Evolutionary conservation across 768 basidiomycete species (phyloP).

Genomic region (Polyporus arcularius): DNA sequence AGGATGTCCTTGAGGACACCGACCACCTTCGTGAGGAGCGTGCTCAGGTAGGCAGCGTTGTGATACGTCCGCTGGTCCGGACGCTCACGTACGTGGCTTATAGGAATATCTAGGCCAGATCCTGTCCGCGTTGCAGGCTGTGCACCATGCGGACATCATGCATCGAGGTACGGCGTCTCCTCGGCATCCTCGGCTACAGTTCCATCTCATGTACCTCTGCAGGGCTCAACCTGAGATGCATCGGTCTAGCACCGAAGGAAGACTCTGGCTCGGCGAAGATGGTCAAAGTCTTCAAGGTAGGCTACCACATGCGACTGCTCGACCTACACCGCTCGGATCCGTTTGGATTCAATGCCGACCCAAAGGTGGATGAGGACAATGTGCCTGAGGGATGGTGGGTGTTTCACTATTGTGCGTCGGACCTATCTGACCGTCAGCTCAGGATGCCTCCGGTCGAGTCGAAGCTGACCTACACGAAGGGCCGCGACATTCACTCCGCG

Average conservation of each 20-base stretch:
- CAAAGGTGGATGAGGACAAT: conserved; percentile 27
- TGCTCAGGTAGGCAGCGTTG: conserved; percentile 50
- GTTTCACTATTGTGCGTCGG: conserved; percentile 1
- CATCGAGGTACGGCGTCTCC: conserved; percentile 56
- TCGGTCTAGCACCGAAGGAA: conserved; percentile 60
- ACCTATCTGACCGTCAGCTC: conserved; percentile 57
- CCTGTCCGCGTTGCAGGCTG: conserved; percentile 63
- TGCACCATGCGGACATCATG: conserved; percentile 65
- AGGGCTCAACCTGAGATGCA: conserved; percentile 61
- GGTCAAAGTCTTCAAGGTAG: conserved; percentile 74
- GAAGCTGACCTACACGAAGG: conserved; percentile 73
- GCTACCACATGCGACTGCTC: conserved; percentile 69
- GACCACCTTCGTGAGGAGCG: conserved; percentile 73
- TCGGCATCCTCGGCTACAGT: background rate
- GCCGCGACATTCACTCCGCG: conserved; percentile 80
- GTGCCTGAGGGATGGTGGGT: conserved; percentile 52
- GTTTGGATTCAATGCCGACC: conserved; percentile 47
- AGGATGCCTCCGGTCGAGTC: conserved; percentile 76
- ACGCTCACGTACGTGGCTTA: background rate
- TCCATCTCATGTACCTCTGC: background rate
- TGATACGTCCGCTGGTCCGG: background rate
- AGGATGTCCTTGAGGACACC: conserved; percentile 76
- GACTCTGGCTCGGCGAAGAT: conserved; percentile 56
- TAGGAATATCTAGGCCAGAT: conserved; percentile 80
- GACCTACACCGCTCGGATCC: conserved; percentile 87